A percentile compares a stretch with the other conserved stretches of the same genome.
Conservation (phyloP, 345 rosid genomes). For the Theobroma cacao region DNA sequence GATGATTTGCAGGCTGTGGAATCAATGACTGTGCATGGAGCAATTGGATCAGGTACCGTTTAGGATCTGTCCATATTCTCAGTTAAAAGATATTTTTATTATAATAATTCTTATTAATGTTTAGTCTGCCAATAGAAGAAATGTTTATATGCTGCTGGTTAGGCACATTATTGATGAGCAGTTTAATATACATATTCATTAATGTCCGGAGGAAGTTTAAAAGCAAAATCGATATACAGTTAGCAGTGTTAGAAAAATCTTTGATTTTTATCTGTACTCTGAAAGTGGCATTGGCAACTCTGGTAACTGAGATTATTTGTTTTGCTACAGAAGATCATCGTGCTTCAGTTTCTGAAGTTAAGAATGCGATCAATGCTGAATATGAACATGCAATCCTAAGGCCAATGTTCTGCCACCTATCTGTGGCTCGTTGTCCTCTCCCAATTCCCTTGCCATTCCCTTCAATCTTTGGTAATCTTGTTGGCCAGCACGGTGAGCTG, state of each 20-base stretch:
- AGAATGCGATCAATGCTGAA: conserved; percentile 41
- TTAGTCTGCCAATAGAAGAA: background rate
- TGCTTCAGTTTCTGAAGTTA: conserved; percentile 68
- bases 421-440: conserved; percentile 74
- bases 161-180: background rate
- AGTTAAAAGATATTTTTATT: background rate
- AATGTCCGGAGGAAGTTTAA: background rate
- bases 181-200: background rate
- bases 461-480: conserved; percentile 61
- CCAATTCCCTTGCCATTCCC: conserved; percentile 94
- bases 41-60: conserved; percentile 49
- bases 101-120: background rate
- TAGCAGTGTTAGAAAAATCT: background rate
- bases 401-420: conserved; percentile 67
- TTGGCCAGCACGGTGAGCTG: conserved; percentile 75
- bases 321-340: conserved; percentile 38
- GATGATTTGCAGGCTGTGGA: conserved; percentile 73
- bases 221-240: background rate
- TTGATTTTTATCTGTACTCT: conserved; percentile 4
- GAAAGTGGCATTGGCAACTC: background rate
- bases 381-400: conserved; percentile 40
- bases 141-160: background rate
- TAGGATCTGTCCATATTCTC: background rate
- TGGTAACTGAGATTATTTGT: background rate
- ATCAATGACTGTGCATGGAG: conserved; percentile 71